phyloP scores from a whole-genome alignment of 2,329 filamentous ascomycete genomes.

The Trichoderma hamatum region DNA sequence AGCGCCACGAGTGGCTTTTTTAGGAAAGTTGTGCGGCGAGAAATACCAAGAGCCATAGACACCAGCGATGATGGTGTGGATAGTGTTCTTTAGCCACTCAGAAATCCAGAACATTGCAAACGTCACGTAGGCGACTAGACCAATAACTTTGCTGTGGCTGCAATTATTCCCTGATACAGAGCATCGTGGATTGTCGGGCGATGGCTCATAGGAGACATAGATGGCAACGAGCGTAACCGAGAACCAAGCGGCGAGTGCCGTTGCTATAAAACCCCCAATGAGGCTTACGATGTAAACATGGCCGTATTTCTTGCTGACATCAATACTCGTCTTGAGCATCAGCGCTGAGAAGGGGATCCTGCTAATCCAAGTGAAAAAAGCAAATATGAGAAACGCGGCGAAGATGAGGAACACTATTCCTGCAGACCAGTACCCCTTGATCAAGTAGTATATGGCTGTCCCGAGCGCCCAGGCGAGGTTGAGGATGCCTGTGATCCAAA shows the following conservation, averaged over 20 bases:
- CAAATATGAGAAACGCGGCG: constrained; percentile 31
- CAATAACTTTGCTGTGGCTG: constrained; percentile 76
- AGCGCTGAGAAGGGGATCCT: constrained; percentile 89
- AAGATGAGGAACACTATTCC: constrained; percentile 89
- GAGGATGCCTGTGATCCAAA: constrained; percentile 88
- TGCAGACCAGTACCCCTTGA: constrained; percentile 74
- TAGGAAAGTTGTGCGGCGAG: constrained; percentile 69
- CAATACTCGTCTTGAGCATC: constrained; percentile 84
- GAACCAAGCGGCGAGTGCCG: constrained; percentile 82
- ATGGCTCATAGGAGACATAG: constrained; percentile 80
- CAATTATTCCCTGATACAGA: constrained; percentile 56
- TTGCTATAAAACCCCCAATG: constrained; percentile 76
- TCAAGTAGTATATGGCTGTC: constrained; percentile 85
- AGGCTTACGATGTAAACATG: constrained; percentile 86
- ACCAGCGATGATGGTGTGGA: constrained; percentile 84
- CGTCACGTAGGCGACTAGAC: constrained; percentile 81
- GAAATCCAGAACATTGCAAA: constrained; percentile 95
- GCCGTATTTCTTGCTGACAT: constrained; percentile 80
- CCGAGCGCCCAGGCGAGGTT: constrained; percentile 85
- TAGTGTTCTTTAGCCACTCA: constrained; percentile 91
- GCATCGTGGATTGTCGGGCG: constrained; percentile 55
- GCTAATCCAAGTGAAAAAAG: constrained; percentile 84
- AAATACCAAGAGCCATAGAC: constrained; percentile 97
- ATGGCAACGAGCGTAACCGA: constrained; percentile 83
- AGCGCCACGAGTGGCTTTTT: constrained; percentile 79